Base-by-base conservation (phyloP, 352 stramenopile species). In the Phytophthora rubi region DNA sequence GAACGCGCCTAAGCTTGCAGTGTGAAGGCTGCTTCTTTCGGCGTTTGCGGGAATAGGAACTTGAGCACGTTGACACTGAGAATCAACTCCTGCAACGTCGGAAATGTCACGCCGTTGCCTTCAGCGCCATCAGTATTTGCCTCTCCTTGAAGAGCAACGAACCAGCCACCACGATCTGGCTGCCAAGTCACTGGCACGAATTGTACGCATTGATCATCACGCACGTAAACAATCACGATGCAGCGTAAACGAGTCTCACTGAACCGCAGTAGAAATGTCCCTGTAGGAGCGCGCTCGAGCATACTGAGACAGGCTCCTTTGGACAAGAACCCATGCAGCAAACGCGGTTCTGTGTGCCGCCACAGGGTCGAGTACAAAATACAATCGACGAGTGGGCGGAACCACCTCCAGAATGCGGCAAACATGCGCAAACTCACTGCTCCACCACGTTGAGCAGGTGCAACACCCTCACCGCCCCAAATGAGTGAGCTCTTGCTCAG, bases 301-400 rank as follows among this genome's bases (percentile, higher is more conserved):
- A 94, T 96, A 30, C 82, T 85, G 6, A 91, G 78, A 12, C 83
- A 92, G 4, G 85, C 70, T n/a, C 85, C 85, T 65, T 96, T 95
- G 55, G 87, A 94, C 8, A 95, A 65, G 51, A 96, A 94, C 28
- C 87, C 87, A 59, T 94, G 87, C 18, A 96, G 72, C 26, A 96
- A 75, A 0, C 85, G 80, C n/a, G 87, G 85, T 45, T 95, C 83
- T 13, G 85, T 95, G 69, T 83, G 86, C 12, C 74, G 54, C 88
- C 85, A 95, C 10, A 95, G 70, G 3, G 68, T 71, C 1, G 84
- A 92, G 44, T 73, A 81, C 42, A 64, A 55, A 44, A 95, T 89
- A 52, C 84, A 91, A 32, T 89, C 83, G 2, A 87, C 78, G 13
- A 95, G 80, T 0, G 85, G 83, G 5, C 71, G 60, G 53, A 95